phyloP scores from a whole-genome alignment of 345 rosid species.

The Eucalyptus fibrosa region DNA sequence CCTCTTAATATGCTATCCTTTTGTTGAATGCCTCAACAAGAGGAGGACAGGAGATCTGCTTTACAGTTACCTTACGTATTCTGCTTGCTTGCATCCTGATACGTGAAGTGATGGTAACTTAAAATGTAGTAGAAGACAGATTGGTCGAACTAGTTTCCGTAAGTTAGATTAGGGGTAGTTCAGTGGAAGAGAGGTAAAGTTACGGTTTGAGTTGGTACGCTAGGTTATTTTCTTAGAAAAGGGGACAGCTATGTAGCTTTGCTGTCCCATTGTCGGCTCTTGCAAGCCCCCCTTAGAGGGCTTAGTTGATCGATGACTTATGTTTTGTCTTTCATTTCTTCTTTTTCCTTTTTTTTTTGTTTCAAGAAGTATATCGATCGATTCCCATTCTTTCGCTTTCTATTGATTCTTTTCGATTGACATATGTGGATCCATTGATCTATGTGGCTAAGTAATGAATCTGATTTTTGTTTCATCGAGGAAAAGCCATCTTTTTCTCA shows the following conservation, averaged over 20 bases:
- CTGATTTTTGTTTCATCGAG: accelerated
- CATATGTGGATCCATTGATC: background rate
- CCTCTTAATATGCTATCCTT: background rate
- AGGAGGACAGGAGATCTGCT: background rate
- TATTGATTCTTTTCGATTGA: background rate
- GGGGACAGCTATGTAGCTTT: background rate
- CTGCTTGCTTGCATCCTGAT: background rate
- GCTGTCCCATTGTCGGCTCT: background rate
- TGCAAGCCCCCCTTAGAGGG: background rate
- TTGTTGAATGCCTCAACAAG: background rate
- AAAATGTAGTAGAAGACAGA: background rate
- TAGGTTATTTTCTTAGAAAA: background rate
- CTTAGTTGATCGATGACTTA: background rate
- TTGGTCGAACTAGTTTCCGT: background rate
- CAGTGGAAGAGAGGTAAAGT: background rate
- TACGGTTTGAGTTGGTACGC: background rate
- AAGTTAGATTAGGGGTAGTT: background rate
- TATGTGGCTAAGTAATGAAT: background rate
- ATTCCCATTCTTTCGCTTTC: background rate
- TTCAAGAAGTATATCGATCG: accelerated
- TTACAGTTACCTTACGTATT: background rate
- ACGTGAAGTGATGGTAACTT: background rate
- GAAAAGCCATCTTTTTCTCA: background rate
- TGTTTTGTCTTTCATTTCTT: background rate
- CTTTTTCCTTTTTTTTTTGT: background rate